Evolutionary conservation across 1,284 basidiomycete species (phyloP), one percentile per base, ranked within the genome.

Genomic region (Takashimella tepidaria): DNA sequence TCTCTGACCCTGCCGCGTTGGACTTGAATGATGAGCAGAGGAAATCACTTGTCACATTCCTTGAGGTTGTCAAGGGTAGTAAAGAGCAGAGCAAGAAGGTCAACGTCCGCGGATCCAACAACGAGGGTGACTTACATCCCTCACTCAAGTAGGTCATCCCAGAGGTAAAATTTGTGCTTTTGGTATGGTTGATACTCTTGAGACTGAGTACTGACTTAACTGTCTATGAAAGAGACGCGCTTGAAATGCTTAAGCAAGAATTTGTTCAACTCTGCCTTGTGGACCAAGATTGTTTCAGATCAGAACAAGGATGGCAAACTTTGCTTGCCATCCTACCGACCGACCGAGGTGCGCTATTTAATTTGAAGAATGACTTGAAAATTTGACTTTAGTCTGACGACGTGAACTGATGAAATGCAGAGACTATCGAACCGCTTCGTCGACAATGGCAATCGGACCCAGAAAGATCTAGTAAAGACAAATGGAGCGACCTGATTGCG

Each of bases 21-120:
- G 84, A 83, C 56, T 79, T 98, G 49, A 92, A 88, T 3, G 96
- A 99, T 69, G 91, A 96, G 59, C 87, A 95, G 72, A 80, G 96
- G 41, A 86, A 84, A 66, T 83, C 91, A 0, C 78, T 99, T 43
- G 89, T 97, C 16, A 84, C 81, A 19, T 97, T 87, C 78, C 76
- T 98, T 62, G 89, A 92, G 50, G 86, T 98, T 10, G 80, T 97
- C 60, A 87, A 86, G 62, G 86, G 88, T 5, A 85, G 89, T 20
- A 86, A 87, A 57, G 87, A 92, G 66, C 85, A 85, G 77, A 80
- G 79, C 47, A 95, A 92, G 76, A 91, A 89, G 74, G 85, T 96
- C 41, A 88, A 92, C 65, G 82, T 76, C 5, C 79, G 87, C 25
- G 57, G 68, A 69, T 49, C 52, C 3, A 66, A 63, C 41, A 78